Evolutionary conservation across 2,329 filamentous ascomycete genomes (phyloP).

Genomic region (Aspergillus viridinutans): DNA sequence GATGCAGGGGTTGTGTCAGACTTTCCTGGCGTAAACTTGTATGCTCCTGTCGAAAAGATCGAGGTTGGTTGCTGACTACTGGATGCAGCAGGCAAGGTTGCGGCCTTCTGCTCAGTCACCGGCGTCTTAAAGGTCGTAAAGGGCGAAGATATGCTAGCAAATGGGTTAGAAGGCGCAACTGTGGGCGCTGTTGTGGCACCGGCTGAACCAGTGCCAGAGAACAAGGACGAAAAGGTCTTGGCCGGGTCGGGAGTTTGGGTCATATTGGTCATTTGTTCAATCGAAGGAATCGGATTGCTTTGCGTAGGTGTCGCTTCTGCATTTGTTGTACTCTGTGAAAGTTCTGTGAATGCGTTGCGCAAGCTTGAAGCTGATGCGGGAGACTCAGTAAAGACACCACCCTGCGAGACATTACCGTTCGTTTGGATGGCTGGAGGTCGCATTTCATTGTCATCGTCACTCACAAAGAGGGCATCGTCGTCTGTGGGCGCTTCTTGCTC

Average conservation of each 20-base stretch:
- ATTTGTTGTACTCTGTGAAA: constrained; percentile 10
- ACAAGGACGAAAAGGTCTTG: constrained; percentile 7
- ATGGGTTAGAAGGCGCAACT: constrained; percentile 9
- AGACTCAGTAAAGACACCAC: constrained; percentile 6
- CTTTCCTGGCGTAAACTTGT: background rate
- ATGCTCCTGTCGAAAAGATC: constrained; percentile 6
- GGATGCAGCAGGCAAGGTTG: background rate
- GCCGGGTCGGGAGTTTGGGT: constrained; percentile 12
- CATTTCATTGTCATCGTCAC: constrained; percentile 32
- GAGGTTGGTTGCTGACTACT: constrained; percentile 7
- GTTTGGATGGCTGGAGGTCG: constrained; percentile 19
- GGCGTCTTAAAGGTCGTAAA: background rate
- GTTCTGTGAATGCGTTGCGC: constrained; percentile 17
- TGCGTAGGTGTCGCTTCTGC: background rate
- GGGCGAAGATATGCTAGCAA: constrained; percentile 7
- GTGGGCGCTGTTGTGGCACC: background rate
- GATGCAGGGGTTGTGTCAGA: background rate
- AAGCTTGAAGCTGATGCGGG: constrained; percentile 12
- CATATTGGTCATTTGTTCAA: constrained; percentile 1
- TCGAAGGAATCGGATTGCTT: background rate
- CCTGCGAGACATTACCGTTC: constrained; percentile 10
- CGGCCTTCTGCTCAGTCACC: constrained; percentile 1
- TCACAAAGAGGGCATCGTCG: constrained; percentile 37
- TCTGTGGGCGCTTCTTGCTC: constrained; percentile 25
- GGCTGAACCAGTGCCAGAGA: background rate